These are phyloP conservation scores for Ceratocystis huliohia DNA, from an alignment of 2,329 filamentous ascomycete genomes.

Conservation along the genomic window DNA sequence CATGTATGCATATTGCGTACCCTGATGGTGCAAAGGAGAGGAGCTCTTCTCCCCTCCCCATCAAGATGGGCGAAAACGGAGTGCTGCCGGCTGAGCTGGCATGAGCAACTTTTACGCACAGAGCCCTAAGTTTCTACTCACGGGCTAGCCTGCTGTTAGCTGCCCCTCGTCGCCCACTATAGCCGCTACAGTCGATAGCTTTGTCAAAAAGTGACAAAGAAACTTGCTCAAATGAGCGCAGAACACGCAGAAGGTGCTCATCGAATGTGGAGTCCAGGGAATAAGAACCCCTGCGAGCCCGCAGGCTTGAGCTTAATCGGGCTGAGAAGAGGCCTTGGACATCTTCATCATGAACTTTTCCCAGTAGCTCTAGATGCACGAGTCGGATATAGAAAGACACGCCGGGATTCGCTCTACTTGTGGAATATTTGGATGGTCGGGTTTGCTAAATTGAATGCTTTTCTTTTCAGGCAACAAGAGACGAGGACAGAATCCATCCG, in stretches of 20 bases:
- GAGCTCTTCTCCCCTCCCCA: not conserved
- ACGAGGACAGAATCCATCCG: not conserved
- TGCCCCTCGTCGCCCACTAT: not conserved
- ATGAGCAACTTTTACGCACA: constrained; percentile 13
- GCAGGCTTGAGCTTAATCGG: not conserved
- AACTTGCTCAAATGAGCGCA: constrained; percentile 15
- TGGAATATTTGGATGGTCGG: not conserved
- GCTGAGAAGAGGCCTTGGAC: not conserved
- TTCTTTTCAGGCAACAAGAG: not conserved
- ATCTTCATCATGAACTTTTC: constrained; percentile 3
- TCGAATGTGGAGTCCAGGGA: constrained; percentile 1
- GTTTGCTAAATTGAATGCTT: not conserved
- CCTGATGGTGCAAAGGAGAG: not conserved
- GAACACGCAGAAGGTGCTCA: not conserved
- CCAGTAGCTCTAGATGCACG: no score
- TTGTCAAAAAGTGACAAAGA: not conserved
- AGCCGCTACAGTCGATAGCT: not conserved
- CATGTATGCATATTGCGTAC: not conserved
- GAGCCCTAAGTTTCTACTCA: not conserved
- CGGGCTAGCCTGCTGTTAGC: not conserved
- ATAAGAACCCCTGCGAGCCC: not conserved
- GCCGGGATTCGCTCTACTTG: no score
- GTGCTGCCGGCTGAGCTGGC: not conserved
- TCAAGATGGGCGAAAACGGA: not conserved
- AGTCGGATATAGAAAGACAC: no score